These are phyloP conservation scores for Conringia planisiliqua DNA, from an alignment of 345 rosid species.

Conservation along the genomic window DNA sequence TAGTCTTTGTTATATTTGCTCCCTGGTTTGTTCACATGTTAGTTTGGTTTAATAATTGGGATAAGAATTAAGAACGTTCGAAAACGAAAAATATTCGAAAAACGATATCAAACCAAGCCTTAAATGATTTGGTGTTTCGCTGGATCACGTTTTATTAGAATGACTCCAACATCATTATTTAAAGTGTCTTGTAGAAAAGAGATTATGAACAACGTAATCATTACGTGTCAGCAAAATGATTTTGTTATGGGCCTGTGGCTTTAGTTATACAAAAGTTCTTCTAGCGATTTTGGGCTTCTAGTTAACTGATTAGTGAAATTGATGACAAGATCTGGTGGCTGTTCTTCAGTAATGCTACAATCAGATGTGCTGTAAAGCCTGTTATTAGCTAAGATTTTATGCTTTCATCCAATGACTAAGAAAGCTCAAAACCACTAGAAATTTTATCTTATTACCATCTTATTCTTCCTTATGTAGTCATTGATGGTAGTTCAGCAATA, in stretches of 20 bases:
- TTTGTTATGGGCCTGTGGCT: not conserved
- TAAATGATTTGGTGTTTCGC: not conserved
- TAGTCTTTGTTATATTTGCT: not conserved
- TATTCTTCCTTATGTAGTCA: too few relatives aligned
- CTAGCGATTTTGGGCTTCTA: not conserved
- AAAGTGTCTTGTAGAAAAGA: not conserved
- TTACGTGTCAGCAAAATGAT: not conserved
- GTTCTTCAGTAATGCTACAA: not conserved
- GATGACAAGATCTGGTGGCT: not conserved
- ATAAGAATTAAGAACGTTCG: not conserved
- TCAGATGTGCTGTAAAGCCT: too few relatives aligned
- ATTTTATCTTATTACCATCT: too few relatives aligned
- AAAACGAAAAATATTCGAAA: not conserved
- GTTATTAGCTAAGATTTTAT: too few relatives aligned
- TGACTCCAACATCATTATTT: not conserved
- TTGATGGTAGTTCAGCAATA: too few relatives aligned
- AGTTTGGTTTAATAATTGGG: not conserved
- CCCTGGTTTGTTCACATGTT: not conserved
- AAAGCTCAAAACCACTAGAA: too few relatives aligned
- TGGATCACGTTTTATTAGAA: not conserved
- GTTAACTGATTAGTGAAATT: not conserved
- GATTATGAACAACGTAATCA: not conserved
- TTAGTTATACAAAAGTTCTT: not conserved
- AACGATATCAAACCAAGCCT: not conserved
- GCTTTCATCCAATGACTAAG: too few relatives aligned